Conservation (phyloP, 768 basidiomycete species). For the Lentinula edodes region DNA sequence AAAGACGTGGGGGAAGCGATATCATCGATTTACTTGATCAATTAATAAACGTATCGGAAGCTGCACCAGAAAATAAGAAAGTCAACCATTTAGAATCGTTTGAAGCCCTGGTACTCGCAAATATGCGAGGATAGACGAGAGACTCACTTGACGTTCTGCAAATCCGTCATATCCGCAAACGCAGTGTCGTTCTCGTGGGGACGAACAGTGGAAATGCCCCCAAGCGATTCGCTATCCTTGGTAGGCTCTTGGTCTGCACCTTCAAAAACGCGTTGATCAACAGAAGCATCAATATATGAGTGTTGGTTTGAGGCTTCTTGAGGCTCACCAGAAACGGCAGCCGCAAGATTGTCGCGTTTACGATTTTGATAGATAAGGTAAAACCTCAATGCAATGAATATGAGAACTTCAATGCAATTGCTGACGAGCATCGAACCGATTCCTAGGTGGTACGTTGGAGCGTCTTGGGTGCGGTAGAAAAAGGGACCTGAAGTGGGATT, state of each 20-base stretch:
- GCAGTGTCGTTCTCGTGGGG: conserved; percentile 9
- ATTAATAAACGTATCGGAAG: conserved; percentile 9
- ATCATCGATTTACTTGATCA: too few relatives aligned
- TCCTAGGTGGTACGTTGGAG: conserved; percentile 16
- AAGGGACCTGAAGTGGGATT: conserved; percentile 2
- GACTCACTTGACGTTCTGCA: conserved; percentile 10
- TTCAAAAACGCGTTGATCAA: background rate
- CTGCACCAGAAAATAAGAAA: background rate
- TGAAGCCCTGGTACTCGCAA: too few relatives aligned
- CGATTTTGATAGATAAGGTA: background rate
- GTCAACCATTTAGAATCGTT: background rate
- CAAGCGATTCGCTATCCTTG: background rate
- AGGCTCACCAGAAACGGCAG: background rate
- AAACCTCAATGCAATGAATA: conserved; percentile 3
- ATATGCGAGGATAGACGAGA: background rate
- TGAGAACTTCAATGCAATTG: conserved; percentile 9
- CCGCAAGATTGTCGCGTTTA: background rate
- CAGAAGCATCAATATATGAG: background rate
- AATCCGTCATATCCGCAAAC: conserved; percentile 8
- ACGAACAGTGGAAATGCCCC: background rate
- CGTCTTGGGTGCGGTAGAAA: conserved; percentile 10
- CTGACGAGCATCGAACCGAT: conserved; percentile 9
- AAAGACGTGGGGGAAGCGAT: too few relatives aligned
- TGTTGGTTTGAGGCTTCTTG: background rate
- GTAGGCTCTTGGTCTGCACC: background rate